Percentiles rank a stretch among this genome's conserved stretches.
These are phyloP conservation scores for Beauveria sp. DNA, from an alignment of 2,329 filamentous ascomycete genomes.

Conservation along the genomic window DNA sequence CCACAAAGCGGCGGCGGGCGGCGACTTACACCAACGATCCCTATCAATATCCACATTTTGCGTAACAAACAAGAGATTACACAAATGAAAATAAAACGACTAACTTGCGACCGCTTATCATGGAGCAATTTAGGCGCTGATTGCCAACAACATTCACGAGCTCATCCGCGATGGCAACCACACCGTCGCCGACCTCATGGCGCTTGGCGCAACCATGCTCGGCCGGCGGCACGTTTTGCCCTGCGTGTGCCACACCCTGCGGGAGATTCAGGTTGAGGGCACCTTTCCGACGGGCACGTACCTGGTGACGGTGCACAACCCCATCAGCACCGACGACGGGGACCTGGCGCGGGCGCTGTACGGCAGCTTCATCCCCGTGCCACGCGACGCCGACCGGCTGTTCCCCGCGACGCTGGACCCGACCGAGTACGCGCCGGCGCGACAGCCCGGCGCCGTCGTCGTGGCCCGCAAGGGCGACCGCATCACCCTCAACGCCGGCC, in stretches of 20 bases:
- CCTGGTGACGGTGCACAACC: conserved; percentile 88
- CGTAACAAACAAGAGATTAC: background rate
- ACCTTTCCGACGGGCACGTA: conserved; percentile 89
- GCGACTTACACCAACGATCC: background rate
- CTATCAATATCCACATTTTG: background rate
- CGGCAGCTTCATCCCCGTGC: conserved; percentile 81
- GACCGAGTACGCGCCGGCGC: conserved; percentile 57
- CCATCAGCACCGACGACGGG: conserved; percentile 78
- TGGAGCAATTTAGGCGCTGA: conserved; percentile 53
- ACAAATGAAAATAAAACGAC: background rate
- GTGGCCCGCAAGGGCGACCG: conserved; percentile 59
- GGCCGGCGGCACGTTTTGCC: conserved; percentile 87
- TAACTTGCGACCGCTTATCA: conserved; percentile 8
- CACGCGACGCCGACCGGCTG: conserved; percentile 43
- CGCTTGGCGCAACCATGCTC: conserved; percentile 82
- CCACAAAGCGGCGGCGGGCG: background rate
- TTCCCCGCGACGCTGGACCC: conserved; percentile 57
- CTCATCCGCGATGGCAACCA: conserved; percentile 95
- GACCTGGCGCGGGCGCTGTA: conserved; percentile 83
- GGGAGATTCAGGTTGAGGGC: conserved; percentile 86
- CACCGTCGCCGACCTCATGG: conserved; percentile 88
- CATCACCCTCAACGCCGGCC: conserved; percentile 65
- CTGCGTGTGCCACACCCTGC: conserved; percentile 68
- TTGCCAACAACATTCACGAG: conserved; percentile 87
- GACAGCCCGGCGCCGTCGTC: conserved; percentile 74